Evolutionary conservation across 73 alveolate species (phyloP), one percentile per base, ranked within the genome.

Genomic region (Paramecium pentaurelia): DNA sequence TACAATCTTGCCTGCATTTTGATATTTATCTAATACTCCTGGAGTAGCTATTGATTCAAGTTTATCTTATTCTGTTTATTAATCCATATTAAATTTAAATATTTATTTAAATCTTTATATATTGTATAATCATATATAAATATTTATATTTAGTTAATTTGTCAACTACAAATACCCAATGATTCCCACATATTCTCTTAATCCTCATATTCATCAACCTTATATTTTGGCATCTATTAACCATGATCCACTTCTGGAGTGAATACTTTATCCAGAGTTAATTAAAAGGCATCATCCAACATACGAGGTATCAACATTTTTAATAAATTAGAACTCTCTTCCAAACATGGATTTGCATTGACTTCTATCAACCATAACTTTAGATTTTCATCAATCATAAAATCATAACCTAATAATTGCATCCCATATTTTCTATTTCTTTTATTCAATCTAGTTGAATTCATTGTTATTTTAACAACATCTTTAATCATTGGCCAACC

Each of bases 331-430:
- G 98, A 95, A 70, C 98, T 93, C 77, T 89, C 94, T 93, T 98
- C 99, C 7, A 97, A 71, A 47, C 99, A 98, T 8, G 99, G 99
- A 95, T 98, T 98, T n/a, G 99, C 98, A 92, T 98, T 98, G 6
- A 97, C 97, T 90, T 98, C 99, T 60, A 98, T 97, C 40, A 98
- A 92, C 97, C 97, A 98, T 25, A 97, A 95, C 44, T 92, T 94
- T 40, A 95, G 94, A 60, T 95, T 92, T 49, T 92, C 93, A 95
- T 98, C 99, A 54, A 98, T 94, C 96, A 98, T 97, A 94, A 98
- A 98, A 95, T 98, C 99, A 92, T 92, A 98, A 16, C 99, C 99
- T 75, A 97, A 96, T 9, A 98, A 64, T 86, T 98, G 99, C 95
- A 98, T 96, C 86, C 98, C 94, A 64, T 93, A 77, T 92, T 94